Percentiles rank a stretch among this genome's conserved stretches.
Evolutionary conservation across 208 protist species (phyloP).

Genomic region (Acanthamoeba castellanii): DNA sequence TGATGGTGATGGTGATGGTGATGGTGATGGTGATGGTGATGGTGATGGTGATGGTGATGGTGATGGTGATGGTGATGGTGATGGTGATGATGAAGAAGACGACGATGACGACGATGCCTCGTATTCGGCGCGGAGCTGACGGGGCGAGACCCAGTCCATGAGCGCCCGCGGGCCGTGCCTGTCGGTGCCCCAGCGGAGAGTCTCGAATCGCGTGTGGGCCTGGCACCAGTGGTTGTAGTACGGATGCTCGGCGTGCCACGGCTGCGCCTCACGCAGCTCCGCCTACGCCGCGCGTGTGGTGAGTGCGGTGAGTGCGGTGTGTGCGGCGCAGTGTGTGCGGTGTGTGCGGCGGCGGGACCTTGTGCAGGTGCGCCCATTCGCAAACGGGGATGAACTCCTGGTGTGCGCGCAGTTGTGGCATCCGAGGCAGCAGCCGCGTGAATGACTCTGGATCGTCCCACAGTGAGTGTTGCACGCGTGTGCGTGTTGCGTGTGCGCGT

Average conservation of each 20-base stretch:
- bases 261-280: conserved; percentile 26
- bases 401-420: not conserved
- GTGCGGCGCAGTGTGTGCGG: not conserved
- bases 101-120: not conserved
- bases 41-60: no score
- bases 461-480: not conserved
- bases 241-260: conserved; percentile 30
- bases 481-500: not conserved
- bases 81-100: not conserved
- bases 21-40: no score
- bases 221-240: conserved; percentile 24
- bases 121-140: not conserved
- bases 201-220: not conserved
- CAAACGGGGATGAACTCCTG: not conserved
- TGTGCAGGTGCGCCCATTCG: not conserved
- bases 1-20: not conserved
- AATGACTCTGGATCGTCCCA: not conserved
- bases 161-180: not conserved
- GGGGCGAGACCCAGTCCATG: not conserved
- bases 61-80: no score
- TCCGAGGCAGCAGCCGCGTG: not conserved
- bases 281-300: not conserved
- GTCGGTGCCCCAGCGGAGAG: not conserved
- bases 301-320: not conserved
- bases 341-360: not conserved